phyloP scores from a whole-genome alignment of 306 rosid genomes.

The Cicer cuneatum region DNA sequence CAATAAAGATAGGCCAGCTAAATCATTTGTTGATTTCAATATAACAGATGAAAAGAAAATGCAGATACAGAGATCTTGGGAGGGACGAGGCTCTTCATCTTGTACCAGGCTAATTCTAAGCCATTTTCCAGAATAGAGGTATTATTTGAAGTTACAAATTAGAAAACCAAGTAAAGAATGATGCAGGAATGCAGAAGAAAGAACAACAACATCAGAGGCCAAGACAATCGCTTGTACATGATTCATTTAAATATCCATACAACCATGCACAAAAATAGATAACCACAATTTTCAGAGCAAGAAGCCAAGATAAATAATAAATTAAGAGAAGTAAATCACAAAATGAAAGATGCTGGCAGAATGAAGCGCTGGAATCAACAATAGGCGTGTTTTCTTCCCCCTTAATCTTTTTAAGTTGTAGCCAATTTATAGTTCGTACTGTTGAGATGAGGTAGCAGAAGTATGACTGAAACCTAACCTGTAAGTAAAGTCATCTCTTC shows the following conservation, averaged over 20 bases:
- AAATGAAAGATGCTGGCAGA: conserved; percentile 22
- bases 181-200: conserved; percentile 25
- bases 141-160: not conserved
- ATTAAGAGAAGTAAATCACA: not conserved
- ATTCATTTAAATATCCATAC: conserved; percentile 27
- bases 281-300: conserved; percentile 15
- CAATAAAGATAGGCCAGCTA: conserved; percentile 13
- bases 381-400: not conserved
- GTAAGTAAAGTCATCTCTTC: conserved; percentile 66
- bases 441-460: conserved; percentile 14
- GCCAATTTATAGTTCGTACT: not conserved
- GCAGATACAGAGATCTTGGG: conserved; percentile 9
- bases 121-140: not conserved
- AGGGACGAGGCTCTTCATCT: not conserved
- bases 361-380: conserved; percentile 12
- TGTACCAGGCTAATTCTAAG: conserved; percentile 12
- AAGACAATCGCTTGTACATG: not conserved
- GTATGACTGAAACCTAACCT: conserved; percentile 55
- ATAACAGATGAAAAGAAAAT: conserved; percentile 8
- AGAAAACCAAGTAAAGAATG: not conserved
- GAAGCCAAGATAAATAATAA: not conserved
- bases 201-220: not conserved
- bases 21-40: conserved; percentile 5
- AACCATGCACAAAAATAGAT: conserved; percentile 6
- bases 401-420: not conserved